These are phyloP conservation scores for Fusarium scirpi DNA, from an alignment of 2,329 filamentous ascomycete genomes.

Conservation along the genomic window DNA sequence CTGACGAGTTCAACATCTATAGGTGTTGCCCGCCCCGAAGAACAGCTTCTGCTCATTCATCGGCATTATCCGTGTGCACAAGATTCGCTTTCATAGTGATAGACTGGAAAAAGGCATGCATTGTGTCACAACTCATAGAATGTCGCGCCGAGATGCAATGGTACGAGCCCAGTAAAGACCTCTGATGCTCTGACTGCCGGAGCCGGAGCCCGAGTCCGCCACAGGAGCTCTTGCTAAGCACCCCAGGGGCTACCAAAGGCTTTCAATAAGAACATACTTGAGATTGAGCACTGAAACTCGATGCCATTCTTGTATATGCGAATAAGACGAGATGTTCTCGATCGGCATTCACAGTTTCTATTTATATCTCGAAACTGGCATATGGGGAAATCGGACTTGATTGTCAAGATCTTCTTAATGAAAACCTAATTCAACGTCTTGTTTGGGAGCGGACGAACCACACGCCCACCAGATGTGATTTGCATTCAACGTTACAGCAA, in stretches of 20 bases:
- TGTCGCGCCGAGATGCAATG: neutral
- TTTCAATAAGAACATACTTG: neutral
- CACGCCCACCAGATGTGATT: conserved; percentile 17
- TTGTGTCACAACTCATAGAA: neutral
- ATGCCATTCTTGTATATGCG: neutral
- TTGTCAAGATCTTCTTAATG: neutral
- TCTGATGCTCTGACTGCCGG: neutral
- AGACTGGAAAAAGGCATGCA: too few species aligned
- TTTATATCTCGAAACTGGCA: neutral
- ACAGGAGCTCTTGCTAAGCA: neutral
- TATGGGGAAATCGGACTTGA: neutral
- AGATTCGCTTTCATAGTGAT: neutral
- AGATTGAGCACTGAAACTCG: neutral
- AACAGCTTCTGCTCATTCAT: neutral
- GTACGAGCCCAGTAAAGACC: neutral
- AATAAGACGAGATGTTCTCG: neutral
- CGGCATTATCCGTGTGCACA: neutral
- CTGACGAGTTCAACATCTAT: too few species aligned
- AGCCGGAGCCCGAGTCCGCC: neutral
- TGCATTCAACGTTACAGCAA: conserved; percentile 26
- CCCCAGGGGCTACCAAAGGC: neutral
- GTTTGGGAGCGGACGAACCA: conserved; percentile 18
- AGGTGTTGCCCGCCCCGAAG: neutral
- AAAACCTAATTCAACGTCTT: neutral
- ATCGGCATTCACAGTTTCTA: neutral